Evolutionary conservation across 2,329 filamentous ascomycete species (phyloP).

Genomic region (Scedosporium minutisporum): DNA sequence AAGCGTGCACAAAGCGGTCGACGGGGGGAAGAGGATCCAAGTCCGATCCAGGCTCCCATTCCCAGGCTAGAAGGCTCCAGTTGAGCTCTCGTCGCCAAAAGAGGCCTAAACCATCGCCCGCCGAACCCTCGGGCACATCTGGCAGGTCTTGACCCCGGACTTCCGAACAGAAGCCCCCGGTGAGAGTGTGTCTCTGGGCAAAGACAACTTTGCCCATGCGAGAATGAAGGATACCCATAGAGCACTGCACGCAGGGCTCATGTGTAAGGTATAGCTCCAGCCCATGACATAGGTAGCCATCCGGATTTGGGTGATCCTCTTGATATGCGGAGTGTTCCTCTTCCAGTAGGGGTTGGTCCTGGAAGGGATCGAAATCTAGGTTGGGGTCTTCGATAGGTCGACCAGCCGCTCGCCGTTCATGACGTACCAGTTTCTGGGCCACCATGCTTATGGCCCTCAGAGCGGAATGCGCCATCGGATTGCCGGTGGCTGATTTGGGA

Average conservation of each 20-base stretch:
- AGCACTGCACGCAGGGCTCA: constrained; percentile 93
- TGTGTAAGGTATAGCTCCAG: constrained; percentile 91
- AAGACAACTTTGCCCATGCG: constrained; percentile 83
- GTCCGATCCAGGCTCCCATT: constrained; percentile 47
- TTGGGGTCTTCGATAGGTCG: constrained; percentile 25
- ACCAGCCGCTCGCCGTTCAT: constrained; percentile 35
- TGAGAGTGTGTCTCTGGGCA: constrained; percentile 65
- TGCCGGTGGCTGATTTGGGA: constrained; percentile 43
- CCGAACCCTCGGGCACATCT: constrained; percentile 26
- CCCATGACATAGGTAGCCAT: constrained; percentile 88
- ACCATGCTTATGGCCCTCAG: constrained; percentile 78
- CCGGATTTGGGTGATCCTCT: constrained; percentile 55
- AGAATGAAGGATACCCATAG: constrained; percentile 92
- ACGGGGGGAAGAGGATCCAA: constrained; percentile 21
- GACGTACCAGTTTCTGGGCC: constrained; percentile 53
- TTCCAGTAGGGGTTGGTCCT: constrained; percentile 57
- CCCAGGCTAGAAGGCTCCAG: constrained; percentile 77
- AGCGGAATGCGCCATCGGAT: constrained; percentile 69
- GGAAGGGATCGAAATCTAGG: constrained; percentile 53
- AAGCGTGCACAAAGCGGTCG: not conserved
- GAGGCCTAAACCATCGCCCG: constrained; percentile 53
- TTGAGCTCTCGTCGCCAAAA: constrained; percentile 72
- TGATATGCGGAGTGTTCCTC: constrained; percentile 55
- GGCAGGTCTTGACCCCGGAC: constrained; percentile 42
- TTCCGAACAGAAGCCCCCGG: constrained; percentile 76